Evolutionary conservation across 768 basidiomycete species (phyloP).

Genomic region (Leccinum truebloodii): DNA sequence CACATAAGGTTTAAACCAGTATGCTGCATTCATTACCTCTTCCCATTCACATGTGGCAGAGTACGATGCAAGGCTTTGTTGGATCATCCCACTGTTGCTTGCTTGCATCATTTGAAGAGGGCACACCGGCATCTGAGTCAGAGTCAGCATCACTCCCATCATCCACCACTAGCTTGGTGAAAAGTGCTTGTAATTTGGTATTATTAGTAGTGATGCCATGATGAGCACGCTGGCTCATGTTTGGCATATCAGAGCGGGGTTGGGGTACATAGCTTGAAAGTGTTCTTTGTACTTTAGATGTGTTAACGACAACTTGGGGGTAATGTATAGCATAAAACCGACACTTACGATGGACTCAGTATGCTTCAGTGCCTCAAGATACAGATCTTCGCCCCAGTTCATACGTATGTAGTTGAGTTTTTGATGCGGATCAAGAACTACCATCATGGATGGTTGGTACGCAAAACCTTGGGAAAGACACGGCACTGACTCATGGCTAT

Average conservation of each 20-base stretch:
- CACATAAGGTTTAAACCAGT: too few relatives aligned
- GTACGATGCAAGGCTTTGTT: too few relatives aligned
- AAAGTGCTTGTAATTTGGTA: not conserved
- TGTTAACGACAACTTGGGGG: not conserved
- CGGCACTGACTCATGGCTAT: not conserved
- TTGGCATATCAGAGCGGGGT: not conserved
- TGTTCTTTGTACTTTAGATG: not conserved
- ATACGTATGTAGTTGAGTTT: not conserved
- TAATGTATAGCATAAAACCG: not conserved
- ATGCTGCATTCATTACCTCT: too few relatives aligned
- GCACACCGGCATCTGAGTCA: too few relatives aligned
- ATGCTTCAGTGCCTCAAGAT: not conserved
- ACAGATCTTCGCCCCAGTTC: not conserved
- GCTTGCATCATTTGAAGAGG: not conserved
- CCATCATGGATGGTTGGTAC: not conserved
- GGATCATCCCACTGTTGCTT: not conserved
- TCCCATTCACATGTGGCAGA: too few relatives aligned
- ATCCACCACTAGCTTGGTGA: not conserved
- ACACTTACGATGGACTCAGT: not conserved
- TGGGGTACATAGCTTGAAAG: not conserved
- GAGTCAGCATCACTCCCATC: not conserved
- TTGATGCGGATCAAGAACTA: not conserved
- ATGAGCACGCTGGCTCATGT: not conserved
- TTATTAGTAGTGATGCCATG: not conserved
- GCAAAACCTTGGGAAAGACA: too few relatives aligned